phyloP scores from a whole-genome alignment of 2,329 filamentous ascomycete genomes.

The Juglanconis oblonga region DNA sequence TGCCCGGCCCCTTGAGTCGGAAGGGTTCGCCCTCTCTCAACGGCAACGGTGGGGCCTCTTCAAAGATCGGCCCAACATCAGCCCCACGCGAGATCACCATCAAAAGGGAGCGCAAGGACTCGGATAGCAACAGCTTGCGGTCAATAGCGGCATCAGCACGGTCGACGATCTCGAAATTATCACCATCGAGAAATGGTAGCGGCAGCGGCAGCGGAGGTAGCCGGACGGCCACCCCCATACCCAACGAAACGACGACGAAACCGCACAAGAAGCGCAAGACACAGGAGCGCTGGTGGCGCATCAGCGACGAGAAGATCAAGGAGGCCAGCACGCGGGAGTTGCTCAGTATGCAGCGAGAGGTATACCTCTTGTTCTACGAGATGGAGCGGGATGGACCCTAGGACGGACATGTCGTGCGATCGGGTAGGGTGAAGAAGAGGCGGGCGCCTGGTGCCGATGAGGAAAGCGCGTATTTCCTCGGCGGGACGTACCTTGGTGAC shows the following conservation, averaged over 20 bases:
- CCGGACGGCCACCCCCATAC: conserved; percentile 12
- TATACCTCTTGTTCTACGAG: conserved; percentile 96
- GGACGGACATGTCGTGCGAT: conserved; percentile 1
- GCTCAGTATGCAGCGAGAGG: conserved; percentile 88
- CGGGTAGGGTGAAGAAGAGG: background rate
- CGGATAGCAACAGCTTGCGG: conserved; percentile 50
- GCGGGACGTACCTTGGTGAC: background rate
- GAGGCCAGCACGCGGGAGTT: conserved; percentile 92
- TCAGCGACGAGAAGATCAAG: conserved; percentile 95
- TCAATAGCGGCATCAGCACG: conserved; percentile 56
- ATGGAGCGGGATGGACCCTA: conserved; percentile 52
- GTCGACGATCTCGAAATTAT: conserved; percentile 49
- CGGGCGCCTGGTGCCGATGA: background rate
- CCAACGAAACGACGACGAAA: conserved; percentile 24
- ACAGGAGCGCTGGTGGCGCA: conserved; percentile 89
- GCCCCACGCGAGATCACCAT: conserved; percentile 27
- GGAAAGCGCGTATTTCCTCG: background rate
- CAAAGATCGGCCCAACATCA: conserved; percentile 19
- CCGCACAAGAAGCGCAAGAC: conserved; percentile 47
- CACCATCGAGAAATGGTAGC: conserved; percentile 33
- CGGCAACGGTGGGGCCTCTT: background rate
- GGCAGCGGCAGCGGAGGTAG: conserved; percentile 26
- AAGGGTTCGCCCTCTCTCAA: conserved; percentile 7
- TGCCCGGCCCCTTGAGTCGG: conserved; percentile 12
- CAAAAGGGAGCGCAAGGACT: conserved; percentile 32